Evolutionary conservation across 2,329 filamentous ascomycete genomes (phyloP), one percentile per base, ranked within the genome.

Genomic region (Berkeleyomyces basicola): DNA sequence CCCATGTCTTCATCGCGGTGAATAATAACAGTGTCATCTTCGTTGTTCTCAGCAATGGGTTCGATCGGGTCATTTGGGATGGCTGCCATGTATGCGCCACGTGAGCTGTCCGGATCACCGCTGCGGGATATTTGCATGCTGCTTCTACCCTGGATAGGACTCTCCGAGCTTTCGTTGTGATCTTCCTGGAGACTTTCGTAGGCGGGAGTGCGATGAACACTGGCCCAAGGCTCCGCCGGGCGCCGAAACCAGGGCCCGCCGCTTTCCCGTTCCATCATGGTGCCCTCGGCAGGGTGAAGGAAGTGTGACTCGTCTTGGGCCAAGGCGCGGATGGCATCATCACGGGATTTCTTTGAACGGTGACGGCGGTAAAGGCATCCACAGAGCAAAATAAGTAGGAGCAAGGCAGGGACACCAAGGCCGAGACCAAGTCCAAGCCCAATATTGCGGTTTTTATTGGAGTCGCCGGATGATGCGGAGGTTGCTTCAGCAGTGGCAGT

Each of bases 341-440:
- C 76, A 66, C 60, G 74, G 67, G 65, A 59, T 55, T 64, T 77
- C 69, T 68, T 71, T 31, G 71, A 74, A 51, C 42, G 69, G 67
- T 58, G 68, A 67, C 65, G 69, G 68, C 53, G 68, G 69, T 11
- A 77, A n/a, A 77, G 76, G 65, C 77, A 79, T 9, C 79, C 81
- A 64, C 78, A 77, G 23, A 79, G 61, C 7, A 81, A 33, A 1
- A 79, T 66, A 0, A 78, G 72, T 0, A 75, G 71, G 7, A 82
- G 65, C 2, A 82, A 68, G 1, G 80, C 74, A 0, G 79, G 73
- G 1, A 86, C 69, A 1, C 84, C 86, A 1, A 90, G 71, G 1
- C 86, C 85, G 1, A 89, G 70, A 0, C 85, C 86, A 1, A 85
- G 72, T 0, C 84, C 84, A 0, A 88, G 73, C 0, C 84, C 83